phyloP scores from a whole-genome alignment of 2,329 filamentous ascomycete species.

The Beauveria bassiana region DNA sequence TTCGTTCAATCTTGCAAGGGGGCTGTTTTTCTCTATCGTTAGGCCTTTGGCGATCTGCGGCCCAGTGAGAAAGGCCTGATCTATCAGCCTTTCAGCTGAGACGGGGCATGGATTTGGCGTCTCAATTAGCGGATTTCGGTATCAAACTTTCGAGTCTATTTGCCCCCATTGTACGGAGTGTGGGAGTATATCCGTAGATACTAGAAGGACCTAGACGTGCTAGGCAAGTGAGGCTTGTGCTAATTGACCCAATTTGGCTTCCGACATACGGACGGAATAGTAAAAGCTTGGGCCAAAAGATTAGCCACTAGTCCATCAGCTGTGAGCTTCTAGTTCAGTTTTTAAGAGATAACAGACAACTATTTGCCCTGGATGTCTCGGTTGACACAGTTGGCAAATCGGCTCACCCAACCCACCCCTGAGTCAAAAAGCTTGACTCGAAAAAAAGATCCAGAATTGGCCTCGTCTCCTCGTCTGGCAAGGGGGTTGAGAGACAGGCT shows the following conservation, averaged over 20 bases:
- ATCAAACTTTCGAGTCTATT: too few species aligned
- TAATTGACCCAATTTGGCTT: not conserved
- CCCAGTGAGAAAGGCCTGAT: not conserved
- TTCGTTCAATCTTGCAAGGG: not conserved
- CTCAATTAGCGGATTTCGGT: not conserved
- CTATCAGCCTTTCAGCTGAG: constrained; percentile 1
- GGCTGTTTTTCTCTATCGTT: not conserved
- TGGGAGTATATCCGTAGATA: not conserved
- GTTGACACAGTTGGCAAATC: not conserved
- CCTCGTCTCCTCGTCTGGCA: not conserved
- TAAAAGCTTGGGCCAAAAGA: not conserved
- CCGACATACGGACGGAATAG: not conserved
- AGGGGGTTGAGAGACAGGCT: not conserved
- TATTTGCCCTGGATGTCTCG: not conserved
- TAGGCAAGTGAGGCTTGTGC: not conserved
- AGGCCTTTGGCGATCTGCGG: not conserved
- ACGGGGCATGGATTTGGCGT: not conserved
- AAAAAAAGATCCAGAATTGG: not conserved
- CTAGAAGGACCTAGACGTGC: not conserved
- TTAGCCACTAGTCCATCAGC: not conserved
- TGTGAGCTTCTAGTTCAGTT: not conserved
- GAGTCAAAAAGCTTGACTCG: not conserved
- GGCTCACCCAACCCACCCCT: not conserved
- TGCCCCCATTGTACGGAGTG: too few species aligned
- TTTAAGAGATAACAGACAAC: not conserved